Percentiles rank a stretch among this genome's conserved stretches.
Conservation (phyloP, 2,329 filamentous ascomycete genomes). For the Fusarium albosuccineum region DNA sequence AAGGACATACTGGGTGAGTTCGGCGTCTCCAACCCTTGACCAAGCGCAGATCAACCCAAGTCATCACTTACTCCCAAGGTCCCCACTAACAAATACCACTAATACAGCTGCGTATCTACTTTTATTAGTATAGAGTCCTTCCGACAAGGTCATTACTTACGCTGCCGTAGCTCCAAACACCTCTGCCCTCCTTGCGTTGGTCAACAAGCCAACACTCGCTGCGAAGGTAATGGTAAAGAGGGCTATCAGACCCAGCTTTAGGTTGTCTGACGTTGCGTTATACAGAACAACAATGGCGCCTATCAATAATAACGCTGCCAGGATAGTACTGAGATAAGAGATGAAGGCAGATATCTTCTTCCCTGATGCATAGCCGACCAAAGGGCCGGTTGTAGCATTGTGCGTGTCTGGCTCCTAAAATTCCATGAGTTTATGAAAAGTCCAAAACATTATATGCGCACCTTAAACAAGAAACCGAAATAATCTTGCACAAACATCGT, state of each 20-base stretch:
- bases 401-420: neutral
- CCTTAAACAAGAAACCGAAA: conserved; percentile 18
- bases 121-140: neutral
- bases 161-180: conserved; percentile 21
- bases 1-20: too few species aligned
- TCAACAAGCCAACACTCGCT: conserved; percentile 15
- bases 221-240: conserved; percentile 21
- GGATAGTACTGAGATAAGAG: conserved; percentile 14
- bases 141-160: neutral
- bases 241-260: conserved; percentile 19
- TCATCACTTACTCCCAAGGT: neutral
- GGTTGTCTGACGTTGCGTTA: conserved; percentile 7
- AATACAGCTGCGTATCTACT: conserved; percentile 10
- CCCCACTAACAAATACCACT: conserved; percentile 15
- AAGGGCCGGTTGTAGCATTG: neutral
- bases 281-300: conserved; percentile 24
- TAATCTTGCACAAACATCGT: conserved; percentile 21
- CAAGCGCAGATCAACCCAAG: too few species aligned
- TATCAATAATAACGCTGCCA: conserved; percentile 18
- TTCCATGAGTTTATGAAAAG: too few species aligned
- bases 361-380: conserved; percentile 12
- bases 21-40: too few species aligned
- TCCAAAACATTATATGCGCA: neutral
- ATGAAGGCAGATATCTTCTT: conserved; percentile 18
- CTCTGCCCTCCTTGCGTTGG: conserved; percentile 16